Evolutionary conservation across 2,329 filamentous ascomycete genomes (phyloP), one percentile per base, ranked within the genome.

Genomic region (Xylariaceae sp.): DNA sequence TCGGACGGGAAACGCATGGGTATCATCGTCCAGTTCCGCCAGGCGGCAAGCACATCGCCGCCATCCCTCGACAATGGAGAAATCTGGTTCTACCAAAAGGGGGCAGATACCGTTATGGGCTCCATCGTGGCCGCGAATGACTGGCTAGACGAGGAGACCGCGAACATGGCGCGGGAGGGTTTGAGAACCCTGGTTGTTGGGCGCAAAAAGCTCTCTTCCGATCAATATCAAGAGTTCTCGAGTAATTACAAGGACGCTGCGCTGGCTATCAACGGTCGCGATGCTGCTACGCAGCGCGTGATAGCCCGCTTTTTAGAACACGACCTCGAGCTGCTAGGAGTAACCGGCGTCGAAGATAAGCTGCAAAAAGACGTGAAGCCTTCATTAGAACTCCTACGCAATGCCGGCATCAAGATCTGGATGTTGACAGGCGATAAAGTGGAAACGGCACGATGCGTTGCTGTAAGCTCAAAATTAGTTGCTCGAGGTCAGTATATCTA

Each of bases 341-440:
- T 99, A 11, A 99, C 94, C 1, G 94, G 94, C 56, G 94, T 99
- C 0, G 95, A 99, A 69, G 94, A 99, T 70, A 96, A 95, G 66
- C 80, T 99, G 11, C 94, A 99, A 67, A 86, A 85, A 55, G 90
- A 97, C 63, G 94, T 99, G 63, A 99, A 97, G 68, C 88, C 92
- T 1, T 96, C 90, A 0, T 77, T 99, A 6, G 95, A 99, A 68
- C 81, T 99, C 5, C 80, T 99, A 45, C 89, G 94, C 58, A 99
- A 99, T 62, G 94, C 94, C 0, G 94, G 94, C 22, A 94, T 99
- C 71, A 97, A 97, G 69, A 97, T 99, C 44, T 99, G 94, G 94
- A 99, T 99, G 94, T 76, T 99, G 66, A 99, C 94, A 0, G 94
- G 94, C 42, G 94, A 99, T 76, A 99, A 99, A 71, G 89, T 99